Percentiles rank a stretch among this genome's conserved stretches.
phyloP scores from a whole-genome alignment of 1,284 basidiomycete genomes.

The Volvariella surrecta region DNA sequence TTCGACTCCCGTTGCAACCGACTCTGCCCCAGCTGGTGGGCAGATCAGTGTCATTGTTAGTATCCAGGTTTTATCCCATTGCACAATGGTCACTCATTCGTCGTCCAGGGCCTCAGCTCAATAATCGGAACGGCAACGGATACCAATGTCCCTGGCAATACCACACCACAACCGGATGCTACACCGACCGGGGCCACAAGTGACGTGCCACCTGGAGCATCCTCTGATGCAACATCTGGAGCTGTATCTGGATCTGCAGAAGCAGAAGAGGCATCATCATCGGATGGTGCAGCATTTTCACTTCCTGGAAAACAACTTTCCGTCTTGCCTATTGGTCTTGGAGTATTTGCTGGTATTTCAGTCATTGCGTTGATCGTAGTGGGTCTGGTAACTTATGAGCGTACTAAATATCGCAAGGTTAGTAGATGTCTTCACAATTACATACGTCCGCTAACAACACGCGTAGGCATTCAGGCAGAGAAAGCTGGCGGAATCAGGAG shows the following conservation, averaged over 20 bases:
- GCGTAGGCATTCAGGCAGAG: constrained; percentile 64
- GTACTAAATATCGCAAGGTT: constrained; percentile 75
- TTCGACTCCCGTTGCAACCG: constrained; percentile 9
- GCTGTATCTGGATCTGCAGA: constrained; percentile 14
- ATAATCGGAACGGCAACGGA: too few relatives aligned
- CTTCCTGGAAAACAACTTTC: constrained; percentile 65
- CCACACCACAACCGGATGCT: not conserved
- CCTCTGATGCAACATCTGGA: constrained; percentile 12
- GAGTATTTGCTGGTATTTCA: constrained; percentile 74
- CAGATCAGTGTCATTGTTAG: constrained; percentile 4
- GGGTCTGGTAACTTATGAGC: constrained; percentile 72
- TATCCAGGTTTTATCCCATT: too few relatives aligned
- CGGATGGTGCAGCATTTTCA: constrained; percentile 34
- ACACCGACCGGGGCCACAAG: constrained; percentile 12
- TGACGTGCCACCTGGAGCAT: constrained; percentile 14
- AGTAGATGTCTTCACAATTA: constrained; percentile 13
- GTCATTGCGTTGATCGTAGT: constrained; percentile 74
- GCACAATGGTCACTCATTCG: too few relatives aligned
- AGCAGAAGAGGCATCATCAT: constrained; percentile 4
- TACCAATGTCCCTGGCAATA: not conserved
- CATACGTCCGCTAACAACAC: constrained; percentile 1
- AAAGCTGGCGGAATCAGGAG: constrained; percentile 60
- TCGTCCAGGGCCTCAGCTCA: too few relatives aligned
- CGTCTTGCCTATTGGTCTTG: constrained; percentile 74
- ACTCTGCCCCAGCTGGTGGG: constrained; percentile 11